These are phyloP conservation scores for Kalanchoe fedtschenkoi DNA, from an alignment of 164 flowering plant genomes.

Conservation along the genomic window DNA sequence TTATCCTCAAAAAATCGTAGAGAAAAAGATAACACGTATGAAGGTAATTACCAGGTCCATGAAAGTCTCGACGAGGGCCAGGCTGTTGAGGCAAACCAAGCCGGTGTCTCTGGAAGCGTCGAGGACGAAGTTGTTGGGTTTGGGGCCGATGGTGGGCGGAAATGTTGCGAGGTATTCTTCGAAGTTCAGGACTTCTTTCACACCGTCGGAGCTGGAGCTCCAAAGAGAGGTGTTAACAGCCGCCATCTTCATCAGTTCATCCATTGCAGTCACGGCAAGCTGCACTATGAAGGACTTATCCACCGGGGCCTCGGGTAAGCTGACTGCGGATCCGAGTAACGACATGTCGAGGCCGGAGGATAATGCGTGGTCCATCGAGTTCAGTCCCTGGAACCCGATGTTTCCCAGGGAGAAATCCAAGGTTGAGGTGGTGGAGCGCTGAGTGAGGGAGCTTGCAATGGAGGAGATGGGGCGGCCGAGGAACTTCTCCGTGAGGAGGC, in stretches of 20 bases:
- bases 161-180: slow-evolving; percentile 47
- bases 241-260: slow-evolving; percentile 47
- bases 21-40: background rate
- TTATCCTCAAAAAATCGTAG: background rate
- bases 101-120: slow-evolving; percentile 60
- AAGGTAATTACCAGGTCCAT: slow-evolving; percentile 53
- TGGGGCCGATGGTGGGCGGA: slow-evolving; percentile 30
- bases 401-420: slow-evolving; percentile 7
- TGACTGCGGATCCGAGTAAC: background rate
- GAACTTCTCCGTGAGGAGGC: slow-evolving; percentile 28
- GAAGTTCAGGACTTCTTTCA: slow-evolving; percentile 36
- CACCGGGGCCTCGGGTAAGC: background rate
- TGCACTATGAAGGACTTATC: background rate
- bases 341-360: slow-evolving; percentile 2
- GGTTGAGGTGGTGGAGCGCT: slow-evolving; percentile 12
- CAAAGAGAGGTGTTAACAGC: slow-evolving; percentile 47
- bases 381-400: background rate
- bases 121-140: slow-evolving; percentile 25
- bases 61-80: slow-evolving; percentile 51
- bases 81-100: slow-evolving; percentile 39
- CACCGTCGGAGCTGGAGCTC: slow-evolving; percentile 34
- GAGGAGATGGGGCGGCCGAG: slow-evolving; percentile 22
- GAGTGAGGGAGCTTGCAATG: slow-evolving; percentile 11
- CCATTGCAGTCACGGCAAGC: slow-evolving; percentile 45
- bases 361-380: background rate